Evolutionary conservation across 495 filamentous ascomycete genomes (phyloP).

Genomic region (Parmelia sp.): DNA sequence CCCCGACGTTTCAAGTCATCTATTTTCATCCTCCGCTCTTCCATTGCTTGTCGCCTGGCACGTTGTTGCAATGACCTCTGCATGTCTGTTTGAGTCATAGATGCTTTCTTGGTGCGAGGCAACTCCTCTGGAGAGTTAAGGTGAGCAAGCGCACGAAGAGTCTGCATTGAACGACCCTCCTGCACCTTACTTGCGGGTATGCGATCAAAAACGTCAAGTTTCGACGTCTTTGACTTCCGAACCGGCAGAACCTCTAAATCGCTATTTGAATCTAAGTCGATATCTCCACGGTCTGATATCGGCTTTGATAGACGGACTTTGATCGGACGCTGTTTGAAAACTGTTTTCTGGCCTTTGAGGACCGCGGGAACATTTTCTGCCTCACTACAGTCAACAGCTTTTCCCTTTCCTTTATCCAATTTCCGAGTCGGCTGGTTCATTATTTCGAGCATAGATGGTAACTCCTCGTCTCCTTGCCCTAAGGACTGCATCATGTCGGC

Average conservation of each 20-base stretch:
- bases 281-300: constrained; percentile 9
- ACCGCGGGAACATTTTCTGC: constrained; percentile 6
- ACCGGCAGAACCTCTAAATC: constrained; percentile 58
- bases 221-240: constrained; percentile 35
- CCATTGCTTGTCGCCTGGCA: constrained; percentile 71
- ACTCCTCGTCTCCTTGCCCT: constrained; percentile 17
- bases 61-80: constrained; percentile 58
- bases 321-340: constrained; percentile 15
- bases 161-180: constrained; percentile 59
- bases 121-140: constrained; percentile 57
- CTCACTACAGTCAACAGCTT: constrained; percentile 29
- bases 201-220: constrained; percentile 60
- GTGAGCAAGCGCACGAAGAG: constrained; percentile 67
- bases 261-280: constrained; percentile 53
- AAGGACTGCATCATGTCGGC: background rate
- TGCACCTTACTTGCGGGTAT: constrained; percentile 50
- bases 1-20: constrained; percentile 71
- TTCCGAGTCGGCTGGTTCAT: constrained; percentile 23
- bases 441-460: constrained; percentile 26
- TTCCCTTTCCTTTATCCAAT: constrained; percentile 52
- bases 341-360: constrained; percentile 10
- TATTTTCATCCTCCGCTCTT: constrained; percentile 72
- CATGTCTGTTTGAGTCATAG: constrained; percentile 64
- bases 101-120: constrained; percentile 33
- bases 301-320: constrained; percentile 21